Evolutionary conservation across 1,284 basidiomycete genomes (phyloP), one percentile per base, ranked within the genome.

Genomic region (Boletellus sp.): DNA sequence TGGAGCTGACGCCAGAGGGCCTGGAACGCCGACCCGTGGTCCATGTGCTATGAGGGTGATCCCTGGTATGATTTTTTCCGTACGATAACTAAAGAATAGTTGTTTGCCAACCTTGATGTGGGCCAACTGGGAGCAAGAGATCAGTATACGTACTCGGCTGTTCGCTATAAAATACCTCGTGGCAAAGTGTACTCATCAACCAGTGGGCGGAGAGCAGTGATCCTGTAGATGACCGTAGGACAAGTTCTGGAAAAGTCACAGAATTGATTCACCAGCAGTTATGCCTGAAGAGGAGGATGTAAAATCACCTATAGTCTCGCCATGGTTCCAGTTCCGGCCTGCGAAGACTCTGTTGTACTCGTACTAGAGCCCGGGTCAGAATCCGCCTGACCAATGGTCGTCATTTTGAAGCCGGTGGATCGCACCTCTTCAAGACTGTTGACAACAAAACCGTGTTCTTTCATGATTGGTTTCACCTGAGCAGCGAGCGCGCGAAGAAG

Each of bases 401-500:
- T 44, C 36, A 35, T 35, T 22, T 35, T 19, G 12, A 28, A 24
- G 37, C n/a, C 18, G 11, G 42, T 44, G 15, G 39, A 43, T 57
- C 73, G 42, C 60, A 86, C 89, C 80, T 91, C 89, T 71, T 91
- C 89, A 21, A 91, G 72, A 55, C 83, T 87, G 60, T 91, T 91
- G 18, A 91, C 79, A 1, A 62, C 68, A 59, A 90, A 86, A 0
- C 87, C 88, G 58, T 90, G 83, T 2, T 74, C 69, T 61, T 89
- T 89, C 89, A 91, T 91, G 28, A 91, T 64, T 5, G 89, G 89
- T 58, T 80, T 77, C 30, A 91, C 85, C 69, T 91, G 89, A 5
- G 89, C 89, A 0, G 88, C 89, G 35, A 91, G 71, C 6, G 87
- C 86, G 13, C 86, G 78, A 48, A 91, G 72, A 36, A 88, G 75